Conservation (phyloP, 495 filamentous ascomycete genomes). For the Trypethelium eluteriae region DNA sequence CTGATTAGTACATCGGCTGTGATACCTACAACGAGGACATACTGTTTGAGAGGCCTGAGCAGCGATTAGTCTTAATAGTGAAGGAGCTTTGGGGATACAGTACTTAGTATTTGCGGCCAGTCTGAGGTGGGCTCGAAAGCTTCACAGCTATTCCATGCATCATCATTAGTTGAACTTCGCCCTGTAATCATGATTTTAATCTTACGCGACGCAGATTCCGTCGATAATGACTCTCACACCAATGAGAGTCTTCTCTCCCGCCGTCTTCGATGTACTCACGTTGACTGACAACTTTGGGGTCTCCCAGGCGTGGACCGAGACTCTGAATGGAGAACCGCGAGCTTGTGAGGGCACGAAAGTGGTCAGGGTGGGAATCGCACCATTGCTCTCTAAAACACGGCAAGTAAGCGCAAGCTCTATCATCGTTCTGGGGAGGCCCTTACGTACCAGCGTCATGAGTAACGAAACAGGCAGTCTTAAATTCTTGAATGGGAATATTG, state of each 20-base stretch:
- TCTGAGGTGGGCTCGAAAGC: neutral
- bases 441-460: slow-evolving; percentile 55
- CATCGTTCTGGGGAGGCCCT: slow-evolving; percentile 1
- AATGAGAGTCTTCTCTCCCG: slow-evolving; percentile 54
- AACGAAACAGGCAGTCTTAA: slow-evolving; percentile 74
- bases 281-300: slow-evolving; percentile 55
- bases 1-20: neutral
- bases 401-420: neutral
- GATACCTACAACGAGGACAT: neutral
- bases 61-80: neutral
- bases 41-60: slow-evolving; percentile 6
- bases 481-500: slow-evolving; percentile 72
- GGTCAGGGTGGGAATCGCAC: slow-evolving; percentile 60
- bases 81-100: neutral
- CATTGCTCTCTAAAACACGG: slow-evolving; percentile 25
- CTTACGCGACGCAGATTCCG: slow-evolving; percentile 38
- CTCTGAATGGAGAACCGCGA: slow-evolving; percentile 54
- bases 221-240: slow-evolving; percentile 66
- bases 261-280: slow-evolving; percentile 52
- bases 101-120: slow-evolving; percentile 30
- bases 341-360: slow-evolving; percentile 67
- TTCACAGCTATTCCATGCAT: neutral
- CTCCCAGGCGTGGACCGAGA: slow-evolving; percentile 80
- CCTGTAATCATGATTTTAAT: neutral
- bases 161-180: neutral